Percentiles rank a stretch among this genome's conserved stretches.
phyloP scores from a whole-genome alignment of 1,284 basidiomycete genomes.

The Ganoderma boninense region DNA sequence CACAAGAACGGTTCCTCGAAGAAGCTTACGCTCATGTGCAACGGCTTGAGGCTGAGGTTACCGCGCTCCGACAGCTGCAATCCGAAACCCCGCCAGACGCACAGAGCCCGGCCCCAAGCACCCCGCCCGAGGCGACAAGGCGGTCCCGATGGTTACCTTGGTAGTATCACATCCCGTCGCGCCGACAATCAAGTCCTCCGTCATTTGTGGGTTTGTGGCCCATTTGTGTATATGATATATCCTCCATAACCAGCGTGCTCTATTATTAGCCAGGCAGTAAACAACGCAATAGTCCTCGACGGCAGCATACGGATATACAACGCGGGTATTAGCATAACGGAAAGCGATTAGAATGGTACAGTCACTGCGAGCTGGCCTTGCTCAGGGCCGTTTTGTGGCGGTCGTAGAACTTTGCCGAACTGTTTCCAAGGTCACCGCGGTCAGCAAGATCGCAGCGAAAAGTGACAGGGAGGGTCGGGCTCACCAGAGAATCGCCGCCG shows the following conservation, averaged over 20 bases:
- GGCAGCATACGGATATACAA: slow-evolving; percentile 21
- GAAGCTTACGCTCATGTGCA: slow-evolving; percentile 61
- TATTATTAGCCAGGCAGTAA: slow-evolving; percentile 20
- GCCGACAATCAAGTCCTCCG: neutral
- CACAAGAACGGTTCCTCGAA: slow-evolving; percentile 75
- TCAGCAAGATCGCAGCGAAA: slow-evolving; percentile 19
- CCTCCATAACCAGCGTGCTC: slow-evolving; percentile 20
- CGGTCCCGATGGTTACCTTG: slow-evolving; percentile 25
- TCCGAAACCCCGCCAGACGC: neutral
- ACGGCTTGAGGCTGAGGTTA: slow-evolving; percentile 68
- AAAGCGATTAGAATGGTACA: slow-evolving; percentile 5
- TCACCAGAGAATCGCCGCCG: slow-evolving; percentile 77
- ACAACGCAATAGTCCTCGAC: slow-evolving; percentile 19
- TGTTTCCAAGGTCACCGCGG: slow-evolving; percentile 37
- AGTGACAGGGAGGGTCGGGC: slow-evolving; percentile 24
- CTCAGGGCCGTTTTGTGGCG: slow-evolving; percentile 67
- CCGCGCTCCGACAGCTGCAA: slow-evolving; percentile 40
- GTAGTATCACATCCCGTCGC: slow-evolving; percentile 15
- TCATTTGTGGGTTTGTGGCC: slow-evolving; percentile 2
- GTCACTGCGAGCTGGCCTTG: slow-evolving; percentile 49
- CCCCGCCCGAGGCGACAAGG: slow-evolving; percentile 16
- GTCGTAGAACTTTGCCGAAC: slow-evolving; percentile 75
- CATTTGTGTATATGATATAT: slow-evolving; percentile 4
- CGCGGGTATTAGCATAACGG: slow-evolving; percentile 24
- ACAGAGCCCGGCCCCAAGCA: neutral